phyloP scores from a whole-genome alignment of 768 basidiomycete species.

The Mycena crocata region DNA sequence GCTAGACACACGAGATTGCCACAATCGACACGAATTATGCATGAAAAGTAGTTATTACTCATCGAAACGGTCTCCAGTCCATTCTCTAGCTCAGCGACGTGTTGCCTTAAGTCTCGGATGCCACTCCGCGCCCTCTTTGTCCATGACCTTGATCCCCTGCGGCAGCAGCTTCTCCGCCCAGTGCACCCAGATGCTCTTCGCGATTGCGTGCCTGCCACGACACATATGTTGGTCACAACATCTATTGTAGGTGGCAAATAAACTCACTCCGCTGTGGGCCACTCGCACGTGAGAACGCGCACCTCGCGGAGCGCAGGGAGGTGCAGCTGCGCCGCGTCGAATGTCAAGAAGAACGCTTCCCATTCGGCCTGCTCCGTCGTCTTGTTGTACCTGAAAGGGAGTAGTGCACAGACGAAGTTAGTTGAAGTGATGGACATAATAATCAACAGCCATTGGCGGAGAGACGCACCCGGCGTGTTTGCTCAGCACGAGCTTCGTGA shows the following conservation, averaged over 20 bases:
- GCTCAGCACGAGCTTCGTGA: not conserved
- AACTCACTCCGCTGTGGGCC: constrained; percentile 14
- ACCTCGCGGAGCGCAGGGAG: constrained; percentile 12
- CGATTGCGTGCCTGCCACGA: not conserved
- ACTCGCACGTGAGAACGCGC: not conserved
- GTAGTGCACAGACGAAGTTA: too few species aligned
- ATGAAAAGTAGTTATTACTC: too few species aligned
- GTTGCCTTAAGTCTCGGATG: not conserved
- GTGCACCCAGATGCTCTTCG: not conserved
- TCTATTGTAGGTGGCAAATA: too few species aligned
- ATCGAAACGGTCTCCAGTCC: too few species aligned
- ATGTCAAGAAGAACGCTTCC: not conserved
- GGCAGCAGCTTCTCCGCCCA: not conserved
- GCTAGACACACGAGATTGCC: too few species aligned
- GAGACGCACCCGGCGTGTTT: not conserved
- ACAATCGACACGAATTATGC: too few species aligned
- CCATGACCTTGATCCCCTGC: not conserved
- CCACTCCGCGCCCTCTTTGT: not conserved
- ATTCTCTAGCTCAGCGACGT: not conserved
- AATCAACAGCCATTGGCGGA: too few species aligned
- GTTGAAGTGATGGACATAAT: too few species aligned
- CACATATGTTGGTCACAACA: too few species aligned
- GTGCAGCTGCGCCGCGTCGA: not conserved
- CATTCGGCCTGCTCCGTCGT: not conserved
- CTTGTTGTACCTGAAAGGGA: not conserved